These are phyloP conservation scores for Umbelopsis sp. DNA, from an alignment of 371 early-diverging fungal genomes.

Conservation along the genomic window DNA sequence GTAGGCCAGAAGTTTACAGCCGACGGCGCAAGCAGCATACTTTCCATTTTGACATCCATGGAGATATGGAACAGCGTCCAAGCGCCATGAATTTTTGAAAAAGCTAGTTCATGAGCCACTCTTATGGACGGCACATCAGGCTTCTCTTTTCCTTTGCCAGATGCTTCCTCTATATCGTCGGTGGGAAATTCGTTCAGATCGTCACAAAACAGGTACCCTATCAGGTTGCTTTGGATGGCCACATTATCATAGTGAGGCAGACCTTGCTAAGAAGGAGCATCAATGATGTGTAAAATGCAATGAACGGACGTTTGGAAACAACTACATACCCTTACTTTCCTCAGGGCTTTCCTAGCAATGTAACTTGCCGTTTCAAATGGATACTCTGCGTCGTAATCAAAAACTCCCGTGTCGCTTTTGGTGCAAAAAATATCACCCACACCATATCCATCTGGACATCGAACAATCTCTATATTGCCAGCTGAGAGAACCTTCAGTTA, in stretches of 20 bases:
- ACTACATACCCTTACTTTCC: neutral
- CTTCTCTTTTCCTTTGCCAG: neutral
- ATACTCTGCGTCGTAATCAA: slow-evolving; percentile 6
- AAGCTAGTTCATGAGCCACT: neutral
- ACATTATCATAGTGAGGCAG: slow-evolving; percentile 15
- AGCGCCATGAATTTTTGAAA: neutral
- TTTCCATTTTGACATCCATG: neutral
- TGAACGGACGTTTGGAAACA: too few relatives aligned
- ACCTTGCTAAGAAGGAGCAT: neutral
- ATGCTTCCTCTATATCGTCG: neutral
- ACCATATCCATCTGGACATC: slow-evolving; percentile 7
- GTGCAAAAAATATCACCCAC: neutral
- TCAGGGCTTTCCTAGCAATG: neutral
- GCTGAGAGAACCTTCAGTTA: neutral
- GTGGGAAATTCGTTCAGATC: neutral
- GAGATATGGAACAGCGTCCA: neutral
- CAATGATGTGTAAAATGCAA: too few relatives aligned
- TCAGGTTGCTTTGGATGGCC: slow-evolving; percentile 2
- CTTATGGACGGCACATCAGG: neutral
- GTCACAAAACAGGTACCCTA: slow-evolving; percentile 1
- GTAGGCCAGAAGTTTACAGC: slow-evolving; percentile 3
- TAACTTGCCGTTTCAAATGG: slow-evolving; percentile 13
- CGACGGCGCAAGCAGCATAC: neutral
- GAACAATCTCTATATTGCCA: slow-evolving; percentile 9
- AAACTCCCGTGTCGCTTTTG: neutral